Conservation (phyloP, 2,329 filamentous ascomycete genomes). For the Verruconis gallopava region DNA sequence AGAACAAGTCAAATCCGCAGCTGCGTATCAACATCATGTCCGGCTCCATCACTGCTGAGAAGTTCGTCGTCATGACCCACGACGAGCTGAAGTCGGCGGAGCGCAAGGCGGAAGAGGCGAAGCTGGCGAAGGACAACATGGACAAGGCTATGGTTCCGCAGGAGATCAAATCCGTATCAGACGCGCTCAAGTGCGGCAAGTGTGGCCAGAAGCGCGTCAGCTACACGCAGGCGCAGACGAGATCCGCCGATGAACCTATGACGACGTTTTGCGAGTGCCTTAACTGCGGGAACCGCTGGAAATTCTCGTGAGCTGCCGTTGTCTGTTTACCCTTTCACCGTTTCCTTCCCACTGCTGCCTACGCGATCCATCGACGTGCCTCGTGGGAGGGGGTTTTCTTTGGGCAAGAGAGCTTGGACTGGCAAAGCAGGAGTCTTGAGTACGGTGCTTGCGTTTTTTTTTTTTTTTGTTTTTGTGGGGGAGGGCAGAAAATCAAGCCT, state of each 20-base stretch:
- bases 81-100: constrained; percentile 85
- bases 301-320: constrained; percentile 25
- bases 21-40: constrained; percentile 64
- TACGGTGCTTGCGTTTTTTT: too few species aligned
- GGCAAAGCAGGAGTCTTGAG: too few species aligned
- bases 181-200: constrained; percentile 76
- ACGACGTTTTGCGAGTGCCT: constrained; percentile 44
- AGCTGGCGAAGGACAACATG: constrained; percentile 85
- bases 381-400: too few species aligned
- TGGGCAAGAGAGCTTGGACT: too few species aligned
- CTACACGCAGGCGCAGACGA: constrained; percentile 92
- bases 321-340: too few species aligned
- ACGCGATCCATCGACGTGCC: too few species aligned
- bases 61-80: constrained; percentile 75
- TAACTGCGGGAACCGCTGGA: constrained; percentile 39
- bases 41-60: constrained; percentile 56
- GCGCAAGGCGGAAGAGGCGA: constrained; percentile 61
- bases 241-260: constrained; percentile 83
- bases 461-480: too few species aligned
- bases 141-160: constrained; percentile 91
- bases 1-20: constrained; percentile 73
- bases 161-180: constrained; percentile 80
- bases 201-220: constrained; percentile 90
- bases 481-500: too few species aligned
- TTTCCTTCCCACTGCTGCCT: too few species aligned